A percentile compares a stretch with the other conserved stretches of the same genome.
Evolutionary conservation across 106 monocot genomes (phyloP).

Genomic region (Dendrobium officinale): DNA sequence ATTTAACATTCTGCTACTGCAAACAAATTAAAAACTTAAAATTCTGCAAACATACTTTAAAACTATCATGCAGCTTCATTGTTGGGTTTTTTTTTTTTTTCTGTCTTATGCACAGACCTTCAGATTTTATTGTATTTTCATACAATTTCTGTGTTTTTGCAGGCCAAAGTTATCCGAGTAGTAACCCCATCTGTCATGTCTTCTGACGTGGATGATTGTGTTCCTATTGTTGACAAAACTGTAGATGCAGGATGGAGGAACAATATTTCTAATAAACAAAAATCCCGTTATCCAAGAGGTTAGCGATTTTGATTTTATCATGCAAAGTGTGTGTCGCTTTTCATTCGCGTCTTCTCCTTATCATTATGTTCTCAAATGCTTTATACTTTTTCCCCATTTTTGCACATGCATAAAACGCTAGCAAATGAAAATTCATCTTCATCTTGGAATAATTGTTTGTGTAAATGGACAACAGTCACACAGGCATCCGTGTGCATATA

Average conservation of each 20-base stretch:
- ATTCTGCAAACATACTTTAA: not conserved
- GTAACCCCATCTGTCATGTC: not conserved
- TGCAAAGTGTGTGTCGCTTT: not conserved
- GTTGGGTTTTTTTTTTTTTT: not conserved
- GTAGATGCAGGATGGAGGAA: slow-evolving; percentile 5
- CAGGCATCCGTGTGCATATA: too few species aligned
- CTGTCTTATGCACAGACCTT: not conserved
- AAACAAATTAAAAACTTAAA: not conserved
- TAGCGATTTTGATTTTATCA: not conserved
- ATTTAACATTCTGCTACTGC: not conserved
- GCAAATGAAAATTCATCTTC: too few species aligned
- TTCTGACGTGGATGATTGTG: slow-evolving; percentile 7
- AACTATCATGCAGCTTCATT: not conserved
- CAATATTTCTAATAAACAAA: not conserved
- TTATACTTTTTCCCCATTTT: too few species aligned
- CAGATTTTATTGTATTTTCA: not conserved
- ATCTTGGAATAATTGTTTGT: too few species aligned
- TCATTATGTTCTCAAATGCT: too few species aligned
- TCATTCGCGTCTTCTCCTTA: too few species aligned
- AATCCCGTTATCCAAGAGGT: not conserved
- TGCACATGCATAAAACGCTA: too few species aligned
- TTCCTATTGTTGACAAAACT: slow-evolving; percentile 11
- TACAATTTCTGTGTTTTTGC: not conserved
- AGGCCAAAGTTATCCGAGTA: slow-evolving; percentile 1
- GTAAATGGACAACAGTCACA: too few species aligned